Base-by-base conservation (phyloP, 257 asterid genomes). In the Gentiana macrophylla region DNA sequence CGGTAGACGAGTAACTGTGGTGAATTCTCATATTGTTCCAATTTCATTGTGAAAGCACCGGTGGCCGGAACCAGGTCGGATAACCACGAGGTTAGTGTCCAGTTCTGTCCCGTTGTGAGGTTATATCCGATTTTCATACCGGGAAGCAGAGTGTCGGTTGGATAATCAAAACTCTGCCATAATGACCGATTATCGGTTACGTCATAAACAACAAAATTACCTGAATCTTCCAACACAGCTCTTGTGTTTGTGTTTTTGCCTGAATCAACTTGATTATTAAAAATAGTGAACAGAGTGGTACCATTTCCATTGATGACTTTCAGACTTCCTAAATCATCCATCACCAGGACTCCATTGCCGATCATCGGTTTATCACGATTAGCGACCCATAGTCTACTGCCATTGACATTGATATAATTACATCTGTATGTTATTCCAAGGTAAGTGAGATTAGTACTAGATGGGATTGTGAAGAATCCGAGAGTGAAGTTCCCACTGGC, bases 131-230 rank as follows among this genome's bases (percentile, higher is more conserved):
- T 45, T 70, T 57, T 81, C 86, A 81, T 86, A 24, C 74, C 75
- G n/a, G 88, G 78, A 2, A 85, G 74, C 61, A 85, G 77, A 0
- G 73, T 72, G 46, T 72, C 69, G 0, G 84, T 79, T 6, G 90
- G 90, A 70, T 75, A 61, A 66, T 81, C 88, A 37, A 24, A 24
- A 24, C 24, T 24, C 24, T 24, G 24, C 24, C 24, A 24, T 24
- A 24, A 24, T 24, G 24, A 37, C 33, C 8, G 44, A 32, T 50
- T 50, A 24, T 8, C 34, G 3, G 50, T 47, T 46, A 37, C 59
- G 32, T 61, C 70, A 44, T 44, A 53, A 1, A 69, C 43, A 11
- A 79, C 65, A 1, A 82, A 68, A 32, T 77, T 79, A 12, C 86
- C 84, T 0, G 75, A 43, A 10, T 82, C 65, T 50, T 62, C 35